Base-by-base conservation (phyloP, 805 yeast species). In the Wickerhamiella brachini region DNA sequence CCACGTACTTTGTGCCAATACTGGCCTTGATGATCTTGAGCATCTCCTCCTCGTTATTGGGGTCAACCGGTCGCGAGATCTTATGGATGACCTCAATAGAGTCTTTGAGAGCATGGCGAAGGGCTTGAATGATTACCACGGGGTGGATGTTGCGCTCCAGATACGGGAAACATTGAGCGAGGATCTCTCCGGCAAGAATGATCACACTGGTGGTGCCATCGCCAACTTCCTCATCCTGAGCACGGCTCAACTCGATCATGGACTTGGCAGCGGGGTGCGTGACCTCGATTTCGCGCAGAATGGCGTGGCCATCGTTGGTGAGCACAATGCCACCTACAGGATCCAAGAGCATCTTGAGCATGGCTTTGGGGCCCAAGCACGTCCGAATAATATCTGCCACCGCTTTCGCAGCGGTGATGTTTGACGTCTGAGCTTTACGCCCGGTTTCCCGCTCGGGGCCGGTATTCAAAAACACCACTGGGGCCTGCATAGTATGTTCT, bases 181-280 rank as follows among this genome's bases (percentile, higher is more conserved):
- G 73, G 52, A 93, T 87, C 67, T 93, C 98, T 56, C 98, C 98
- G 18, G 98, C 97, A 51, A 90, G 72, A 56, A 93, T 90, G 63
- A 93, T 93, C 50, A 93, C 99, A 8, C 96, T 83, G 23, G 99
- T 93, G 54, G 99, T 89, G 55, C 97, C 97, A 64, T 93, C 99
- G 51, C 99, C 99, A 51, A 80, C 98, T 71, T 90, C 98, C 71
- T 90, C 98, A 65, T 90, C 98, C 71, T 90, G 97, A 6, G 98
- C 89, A 71, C 98, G 79, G 62, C 93, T 81, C 58, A 93, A 77
- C 70, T 93, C 98, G 64, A 93, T 85, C 97, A 93, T 93, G 31
- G 95, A 84, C 70, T 93, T 93, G 46, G 99, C 99, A 4, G 98
- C 99, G 10, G 99, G 98, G 66, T 93, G 98, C 3, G 96, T 88